Evolutionary conservation across 176 grass and related monocot genomes (phyloP), one percentile per base, ranked within the genome.

Genomic region (Echinochloa phyllopogon): DNA sequence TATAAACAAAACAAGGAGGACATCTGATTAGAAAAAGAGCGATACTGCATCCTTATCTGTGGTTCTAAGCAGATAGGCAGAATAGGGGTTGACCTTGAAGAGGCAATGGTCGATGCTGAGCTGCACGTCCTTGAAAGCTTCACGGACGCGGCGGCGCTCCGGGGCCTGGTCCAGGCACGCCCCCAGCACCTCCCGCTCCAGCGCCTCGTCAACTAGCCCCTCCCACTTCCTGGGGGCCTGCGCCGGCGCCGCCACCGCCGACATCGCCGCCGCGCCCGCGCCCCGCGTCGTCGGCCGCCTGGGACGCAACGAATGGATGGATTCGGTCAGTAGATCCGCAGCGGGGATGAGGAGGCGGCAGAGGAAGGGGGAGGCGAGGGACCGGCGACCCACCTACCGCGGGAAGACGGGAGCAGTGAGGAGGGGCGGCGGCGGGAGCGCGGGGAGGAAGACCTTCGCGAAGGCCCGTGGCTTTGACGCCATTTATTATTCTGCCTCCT

Each of bases 91-190:
- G 29, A 55, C 93, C 94, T 93, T 94, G 73, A 98, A 93, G 86
- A 98, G 83, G 85, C 92, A 98, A 86, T 98, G 92, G 59, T 95
- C 95, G 50, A 98, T 95, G 53, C 25, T 81, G 43, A 91, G 88
- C 87, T 95, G 95, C 47, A 93, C 86, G 57, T 90, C 87, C 86
- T 98, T 98, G 88, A 98, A 98, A 2, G 87, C 87, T 57, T 98
- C 88, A 25, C 95, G 87, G 63, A 98, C 85, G 48, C 88, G 90
- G 82, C 92, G 90, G 75, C 95, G 87, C 64, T 93, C 92, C 8
- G 81, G 66, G 9, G 91, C 95, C 65, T 95, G 83, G 81, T 98
- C 90, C n/a, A 98, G 85, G 74, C 90, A 94, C 10, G 92, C 69
- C 59, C 85, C 65, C 40, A 90, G 23, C 37, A 94, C 90, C 69